phyloP scores from a whole-genome alignment of 2,329 filamentous ascomycete species.

The Lasiodiplodia sp. region DNA sequence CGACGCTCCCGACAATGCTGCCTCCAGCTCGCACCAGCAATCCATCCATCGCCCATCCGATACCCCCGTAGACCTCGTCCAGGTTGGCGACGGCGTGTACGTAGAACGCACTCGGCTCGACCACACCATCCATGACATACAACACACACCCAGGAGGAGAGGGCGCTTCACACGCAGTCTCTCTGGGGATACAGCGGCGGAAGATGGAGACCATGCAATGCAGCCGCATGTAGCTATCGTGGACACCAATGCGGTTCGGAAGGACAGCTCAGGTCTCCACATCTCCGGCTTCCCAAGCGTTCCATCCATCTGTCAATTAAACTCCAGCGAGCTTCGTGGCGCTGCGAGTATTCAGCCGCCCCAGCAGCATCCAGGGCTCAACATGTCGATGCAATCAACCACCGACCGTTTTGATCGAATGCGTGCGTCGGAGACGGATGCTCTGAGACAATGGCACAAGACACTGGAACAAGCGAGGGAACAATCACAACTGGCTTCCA shows the following conservation, averaged over 20 bases:
- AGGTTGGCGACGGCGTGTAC: constrained; percentile 29
- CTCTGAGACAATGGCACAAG: constrained; percentile 14
- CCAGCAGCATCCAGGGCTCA: neutral
- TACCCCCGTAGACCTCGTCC: constrained; percentile 4
- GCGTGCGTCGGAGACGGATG: neutral
- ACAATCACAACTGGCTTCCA: constrained; percentile 11
- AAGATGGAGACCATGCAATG: constrained; percentile 1
- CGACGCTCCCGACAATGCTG: constrained; percentile 35
- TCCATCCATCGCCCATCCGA: neutral
- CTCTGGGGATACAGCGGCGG: constrained; percentile 1
- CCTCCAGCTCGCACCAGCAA: neutral
- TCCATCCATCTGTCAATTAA: constrained; percentile 47
- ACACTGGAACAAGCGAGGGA: constrained; percentile 15
- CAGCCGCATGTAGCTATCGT: neutral
- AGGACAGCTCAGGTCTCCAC: constrained; percentile 5
- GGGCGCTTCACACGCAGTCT: constrained; percentile 4
- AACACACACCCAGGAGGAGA: constrained; percentile 10
- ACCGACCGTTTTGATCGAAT: neutral
- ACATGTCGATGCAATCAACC: constrained; percentile 12
- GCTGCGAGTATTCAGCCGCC: neutral
- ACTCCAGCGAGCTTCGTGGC: constrained; percentile 40
- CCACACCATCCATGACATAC: neutral
- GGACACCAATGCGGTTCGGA: neutral
- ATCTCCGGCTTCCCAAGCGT: constrained; percentile 45
- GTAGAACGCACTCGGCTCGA: neutral